phyloP scores from a whole-genome alignment of 306 rosid genomes.

The Trifolium dubium region DNA sequence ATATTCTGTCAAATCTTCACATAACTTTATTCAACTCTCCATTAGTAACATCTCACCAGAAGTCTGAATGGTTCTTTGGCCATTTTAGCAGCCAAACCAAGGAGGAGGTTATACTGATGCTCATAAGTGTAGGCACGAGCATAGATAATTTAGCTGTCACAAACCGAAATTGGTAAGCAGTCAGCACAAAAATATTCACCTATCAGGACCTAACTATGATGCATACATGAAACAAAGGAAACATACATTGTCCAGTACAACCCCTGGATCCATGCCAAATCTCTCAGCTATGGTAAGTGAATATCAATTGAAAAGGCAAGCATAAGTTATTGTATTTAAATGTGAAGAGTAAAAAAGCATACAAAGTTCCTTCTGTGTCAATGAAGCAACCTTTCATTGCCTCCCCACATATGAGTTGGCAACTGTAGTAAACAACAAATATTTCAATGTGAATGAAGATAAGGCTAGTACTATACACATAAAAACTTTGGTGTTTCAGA shows the following conservation, averaged over 20 bases:
- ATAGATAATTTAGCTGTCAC: slow-evolving; percentile 71
- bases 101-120: slow-evolving; percentile 88
- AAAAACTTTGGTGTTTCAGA: background rate
- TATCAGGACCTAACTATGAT: slow-evolving; percentile 17
- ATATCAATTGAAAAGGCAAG: no score
- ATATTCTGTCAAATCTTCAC: slow-evolving; percentile 35
- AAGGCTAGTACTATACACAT: slow-evolving; percentile 12
- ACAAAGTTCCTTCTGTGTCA: slow-evolving; percentile 99
- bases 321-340: background rate
- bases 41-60: slow-evolving; percentile 54
- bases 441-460: slow-evolving; percentile 24
- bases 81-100: slow-evolving; percentile 95
- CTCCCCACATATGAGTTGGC: slow-evolving; percentile 88
- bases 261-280: no score
- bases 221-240: slow-evolving; percentile 13
- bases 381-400: slow-evolving; percentile 96
- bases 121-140: slow-evolving; percentile 98
- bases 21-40: slow-evolving; percentile 1
- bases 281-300: no score
- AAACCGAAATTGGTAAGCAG: slow-evolving; percentile 23
- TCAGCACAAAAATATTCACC: slow-evolving; percentile 38
- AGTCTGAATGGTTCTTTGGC: slow-evolving; percentile 94
- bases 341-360: slow-evolving; percentile 48
- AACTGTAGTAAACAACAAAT: slow-evolving; percentile 55
- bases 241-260: slow-evolving; percentile 15